These are phyloP conservation scores for Neurospora pannonica DNA, from an alignment of 495 filamentous ascomycete genomes.

Conservation along the genomic window DNA sequence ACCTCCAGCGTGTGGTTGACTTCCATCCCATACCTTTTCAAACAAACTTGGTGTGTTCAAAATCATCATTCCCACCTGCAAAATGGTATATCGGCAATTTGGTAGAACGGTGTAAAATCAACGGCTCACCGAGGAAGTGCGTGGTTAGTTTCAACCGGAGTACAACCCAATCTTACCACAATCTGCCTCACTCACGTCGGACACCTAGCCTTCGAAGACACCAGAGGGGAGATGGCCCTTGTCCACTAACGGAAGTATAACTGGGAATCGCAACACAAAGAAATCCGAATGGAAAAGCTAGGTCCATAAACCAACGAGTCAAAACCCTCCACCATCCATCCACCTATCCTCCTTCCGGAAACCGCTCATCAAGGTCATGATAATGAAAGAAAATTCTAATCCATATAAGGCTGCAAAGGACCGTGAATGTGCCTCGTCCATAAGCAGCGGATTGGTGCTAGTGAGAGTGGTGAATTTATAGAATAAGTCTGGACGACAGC, in stretches of 20 bases:
- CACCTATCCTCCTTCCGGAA: background rate
- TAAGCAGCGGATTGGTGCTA: background rate
- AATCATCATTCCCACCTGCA: background rate
- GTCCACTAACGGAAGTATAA: background rate
- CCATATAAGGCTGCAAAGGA: background rate
- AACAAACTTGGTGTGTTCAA: background rate
- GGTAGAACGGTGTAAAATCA: background rate
- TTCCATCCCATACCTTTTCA: background rate
- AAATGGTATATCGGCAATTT: background rate
- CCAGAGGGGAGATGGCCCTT: background rate
- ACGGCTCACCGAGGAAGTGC: background rate
- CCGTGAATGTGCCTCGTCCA: background rate
- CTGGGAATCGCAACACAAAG: background rate
- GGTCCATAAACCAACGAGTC: background rate
- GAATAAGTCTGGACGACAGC: background rate
- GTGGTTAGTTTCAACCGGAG: background rate
- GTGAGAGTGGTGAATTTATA: background rate
- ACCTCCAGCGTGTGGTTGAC: background rate
- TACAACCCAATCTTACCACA: background rate
- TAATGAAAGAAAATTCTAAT: background rate
- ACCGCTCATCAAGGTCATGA: background rate
- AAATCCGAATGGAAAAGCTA: background rate
- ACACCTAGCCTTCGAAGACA: background rate
- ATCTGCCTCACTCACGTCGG: background rate
- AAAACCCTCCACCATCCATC: background rate